Evolutionary conservation across 257 asterid genomes (phyloP), one percentile per base, ranked within the genome.

Genomic region (Knoxia roxburghii): DNA sequence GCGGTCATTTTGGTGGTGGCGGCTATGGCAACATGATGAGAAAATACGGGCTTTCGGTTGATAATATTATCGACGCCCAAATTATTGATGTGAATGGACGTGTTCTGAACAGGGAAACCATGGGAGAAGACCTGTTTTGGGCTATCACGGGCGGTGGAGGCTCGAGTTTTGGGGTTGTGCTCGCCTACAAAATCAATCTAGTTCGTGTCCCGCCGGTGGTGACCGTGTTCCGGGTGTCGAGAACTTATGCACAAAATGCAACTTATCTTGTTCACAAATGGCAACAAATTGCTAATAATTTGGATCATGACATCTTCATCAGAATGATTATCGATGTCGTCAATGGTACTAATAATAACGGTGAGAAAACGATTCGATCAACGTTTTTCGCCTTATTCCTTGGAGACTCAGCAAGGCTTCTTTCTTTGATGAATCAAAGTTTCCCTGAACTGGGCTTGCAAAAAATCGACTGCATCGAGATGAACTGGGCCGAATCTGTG

Each of bases 41-140:
- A 0, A 84, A 82, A 51, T 78, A 77, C 59, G 85, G 87, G 56
- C 85, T 84, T n/a, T 11, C 90, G 0, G 77, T 82, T 10, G 90
- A 84, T 17, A 78, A 84, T 53, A 71, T 84, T 1, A 5, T 82
- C 14, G 90, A 82, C 27, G 90, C 90, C 0, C 39, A 43, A 53
- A 75, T 84, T 1, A 43, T 84, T 37, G 87, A 82, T 58, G 85
- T 76, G 11, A 64, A 80, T 14, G 90, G 87, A 20, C 63, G 68
- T 1, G 26, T 82, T n/a, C 81, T 82, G 5, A 76, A 82, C 64
- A 41, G 87, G 37, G 43, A 48, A 20, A 18, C 85, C 18, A 84
- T 84, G 90, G 87, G 90, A 0, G 87, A 84, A 77, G 87, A 84
- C 70, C 73, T 84, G 8, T 84, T 82, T 55, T 84, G 90, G 90